Base-by-base conservation (phyloP, 805 yeast species). In the Candida hispaniensis region DNA sequence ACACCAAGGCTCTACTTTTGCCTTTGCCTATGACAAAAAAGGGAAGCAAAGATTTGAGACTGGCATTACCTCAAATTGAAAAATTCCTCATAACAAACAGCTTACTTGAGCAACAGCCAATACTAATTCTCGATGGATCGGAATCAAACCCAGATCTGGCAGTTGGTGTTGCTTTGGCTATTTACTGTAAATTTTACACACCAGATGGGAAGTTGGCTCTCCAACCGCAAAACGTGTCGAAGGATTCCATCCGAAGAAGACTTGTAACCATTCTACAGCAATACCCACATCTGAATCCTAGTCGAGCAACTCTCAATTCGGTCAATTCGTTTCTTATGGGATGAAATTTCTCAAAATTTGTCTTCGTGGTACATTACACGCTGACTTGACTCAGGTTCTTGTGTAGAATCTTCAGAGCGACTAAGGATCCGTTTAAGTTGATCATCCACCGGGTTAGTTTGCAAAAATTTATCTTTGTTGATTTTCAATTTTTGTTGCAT, bases 291-390 rank as follows among this genome's bases (percentile, higher is more conserved):
- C 70, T 69, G 4, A 79, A 81, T 41, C 93, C 94, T 0, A 74
- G 85, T 38, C 60, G 94, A 32, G 74, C 81, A 7, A 78, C 93
- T 0, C 58, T 81, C 24, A 85, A 77, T 45, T 68, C 86, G 17
- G 72, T 79, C 2, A 78, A 81, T 43, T 54, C 73, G 2, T 70
- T 44, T 41, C 44, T 77, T 18, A 68, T 77, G 73, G 66, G 57
- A 16, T 51, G 26, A 44, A 21, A 8, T 30, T 19, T 9, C n/a
- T 19, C 22, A 12, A 14, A 28, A n/a, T 14, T 28, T 7, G 8
- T 25, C 35, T 42, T 2, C 29, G 47, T 0, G 50, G 50, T 11
- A 11, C 41, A 3, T 47, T 41, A 27, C 33, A 47, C 7, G 33
- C 50, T 19, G 16, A 41, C 26, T 13, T 22, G 22, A 6, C 4